Base-by-base conservation (phyloP, 768 basidiomycete species). In the Coprinopsis marcescibilis region DNA sequence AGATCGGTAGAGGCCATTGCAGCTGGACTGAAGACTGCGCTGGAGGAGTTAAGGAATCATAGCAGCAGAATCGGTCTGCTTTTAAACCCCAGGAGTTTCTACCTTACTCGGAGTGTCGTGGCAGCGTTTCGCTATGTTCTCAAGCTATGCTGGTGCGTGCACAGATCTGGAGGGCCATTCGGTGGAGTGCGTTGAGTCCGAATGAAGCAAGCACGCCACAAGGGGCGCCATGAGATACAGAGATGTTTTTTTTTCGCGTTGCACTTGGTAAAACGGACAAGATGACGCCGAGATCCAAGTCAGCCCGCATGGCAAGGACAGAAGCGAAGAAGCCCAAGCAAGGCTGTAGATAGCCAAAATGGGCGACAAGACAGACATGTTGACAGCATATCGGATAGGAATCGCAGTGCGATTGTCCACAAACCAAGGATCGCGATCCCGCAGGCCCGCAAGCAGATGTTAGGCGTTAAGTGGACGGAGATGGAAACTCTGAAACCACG, bases 1-100 rank as follows among this genome's bases (percentile, higher is more conserved):
- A 43, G 41, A 30, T 43, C 41, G 7, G 41, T 27, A 25, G 39
- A 40, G 19, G 41, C 41, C 41, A 43, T 43, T 43, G 41, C 41
- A 43, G 41, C 41, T 43, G 41, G 26, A 43, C n/a, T 17, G 27
- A 19, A 29, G 41, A 43, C 41, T 43, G 41, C 41, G 17, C 41
- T 43, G 41, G 41, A 43, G 8, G 41, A 40, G 41, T 27, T 43
- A 14, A 17, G 26, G 27, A 8, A 27, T n/a, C 41, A n/a, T n/a
- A 43, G 41, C 26, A 40, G 4, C 24, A 30, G 19, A 27, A 19
- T 30, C 4, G 41, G 7, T 27, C 41, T 27, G 20, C 38, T 43
- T 43, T 43, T 43, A 43, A 43, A 6, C 15, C 10, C 8, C 13
- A 4, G 19, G 21, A 19, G 4, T 7, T 11, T 4, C 17, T 17